These are phyloP conservation scores for Spathaspora gorwiae DNA, from an alignment of 805 yeast species.

Conservation along the genomic window DNA sequence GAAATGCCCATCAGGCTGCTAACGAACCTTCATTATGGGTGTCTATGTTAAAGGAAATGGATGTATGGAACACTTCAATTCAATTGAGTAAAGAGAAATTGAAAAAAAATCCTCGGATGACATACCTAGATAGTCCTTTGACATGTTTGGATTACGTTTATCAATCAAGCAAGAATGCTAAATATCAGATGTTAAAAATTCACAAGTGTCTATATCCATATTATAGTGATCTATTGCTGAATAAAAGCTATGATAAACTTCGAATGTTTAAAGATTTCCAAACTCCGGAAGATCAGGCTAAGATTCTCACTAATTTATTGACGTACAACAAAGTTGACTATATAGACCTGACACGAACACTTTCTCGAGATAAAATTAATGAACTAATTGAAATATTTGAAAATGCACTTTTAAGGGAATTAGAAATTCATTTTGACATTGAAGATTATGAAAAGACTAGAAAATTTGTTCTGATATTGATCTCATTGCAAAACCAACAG, in stretches of 20 bases:
- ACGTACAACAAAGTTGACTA: slow-evolving; percentile 34
- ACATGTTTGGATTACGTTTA: slow-evolving; percentile 28
- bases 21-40: slow-evolving; percentile 40
- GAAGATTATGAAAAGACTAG: slow-evolving; percentile 39
- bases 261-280: slow-evolving; percentile 42
- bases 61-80: slow-evolving; percentile 30
- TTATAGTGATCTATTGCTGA: slow-evolving; percentile 42
- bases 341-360: slow-evolving; percentile 22
- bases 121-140: slow-evolving; percentile 22
- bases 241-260: slow-evolving; percentile 39
- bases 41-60: slow-evolving; percentile 29
- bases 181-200: slow-evolving; percentile 35
- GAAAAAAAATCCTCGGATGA: slow-evolving; percentile 2
- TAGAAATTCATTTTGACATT: slow-evolving; percentile 53
- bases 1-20: slow-evolving; percentile 33
- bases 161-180: slow-evolving; percentile 27
- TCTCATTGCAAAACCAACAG: slow-evolving; percentile 36
- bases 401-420: slow-evolving; percentile 63
- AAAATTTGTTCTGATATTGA: slow-evolving; percentile 30
- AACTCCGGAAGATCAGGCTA: slow-evolving; percentile 51
- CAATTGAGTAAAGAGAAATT: slow-evolving; percentile 4
- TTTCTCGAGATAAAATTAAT: slow-evolving; percentile 40
- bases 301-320: slow-evolving; percentile 36
- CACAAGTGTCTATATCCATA: slow-evolving; percentile 36
- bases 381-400: slow-evolving; percentile 65